Evolutionary conservation across 345 rosid genomes (phyloP), one percentile per base, ranked within the genome.

Genomic region (Camelina sativa): DNA sequence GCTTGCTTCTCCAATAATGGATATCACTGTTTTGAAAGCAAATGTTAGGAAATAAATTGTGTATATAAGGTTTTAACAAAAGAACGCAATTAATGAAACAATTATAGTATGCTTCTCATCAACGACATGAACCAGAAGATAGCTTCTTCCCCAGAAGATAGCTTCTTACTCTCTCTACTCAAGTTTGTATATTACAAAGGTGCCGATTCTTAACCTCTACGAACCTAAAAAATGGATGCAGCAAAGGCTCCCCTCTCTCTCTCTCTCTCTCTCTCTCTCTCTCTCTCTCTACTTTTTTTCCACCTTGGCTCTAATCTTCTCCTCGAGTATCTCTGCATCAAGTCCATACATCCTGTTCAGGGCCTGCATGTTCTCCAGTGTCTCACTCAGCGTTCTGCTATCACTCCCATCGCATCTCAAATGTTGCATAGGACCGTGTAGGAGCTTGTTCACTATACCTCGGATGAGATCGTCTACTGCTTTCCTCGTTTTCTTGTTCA

Each of bases 341-440:
- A 94, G 96, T 76, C 86, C 86, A 69, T 86, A 94, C 91, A 91
- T 90, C 76, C 97, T 84, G 82, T 88, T 91, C 46, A 94, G 91
- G 22, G 96, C 97, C 71, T 90, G 92, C 96, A 92, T 95, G 54
- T 92, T 95, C 81, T 90, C 99, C 8, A 94, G 89, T 61, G 90
- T 91, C 83, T 89, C 96, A 5, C 71, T 83, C 9, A 94, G 82
- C 16, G 93, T 85, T 59, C 92, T 85, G 76, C 87, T 82, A 46
- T 87, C 93, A 19, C 75, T 84, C 7, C 88, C 95, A 76, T 94
- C 96, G 20, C 98, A 90, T 82, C 98, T 90, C 74, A 94, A 82
- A 81, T 91, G 98, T 73, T 91, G 92, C 96, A 88, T 91, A 61
- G 98, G 98, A 51, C 98, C 97, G 17, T 91, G 97, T 41, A 94